Evolutionary conservation across 768 basidiomycete species (phyloP), one percentile per base, ranked within the genome.

Genomic region (Inosperma sp.): DNA sequence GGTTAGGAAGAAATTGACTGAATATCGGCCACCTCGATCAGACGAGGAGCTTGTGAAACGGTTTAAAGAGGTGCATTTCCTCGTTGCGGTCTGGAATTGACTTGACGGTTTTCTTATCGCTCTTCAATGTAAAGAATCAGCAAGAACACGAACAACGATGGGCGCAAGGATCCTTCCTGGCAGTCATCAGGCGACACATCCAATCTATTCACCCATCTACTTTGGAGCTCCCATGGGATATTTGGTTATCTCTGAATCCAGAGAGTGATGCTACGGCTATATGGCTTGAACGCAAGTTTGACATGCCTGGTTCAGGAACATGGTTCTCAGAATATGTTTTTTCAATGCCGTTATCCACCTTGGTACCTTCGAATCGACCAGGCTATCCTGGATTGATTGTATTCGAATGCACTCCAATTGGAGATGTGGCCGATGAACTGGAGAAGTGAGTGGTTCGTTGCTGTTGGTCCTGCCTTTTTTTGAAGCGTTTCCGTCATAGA

Each of bases 231-330:
- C 67, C 77, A 6, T 88, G 85, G 83, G 72, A 75, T 21, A 65
- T 81, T 31, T 89, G 87, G 88, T 61, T 90, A n/a, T 86, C 87
- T 3, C 72, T 80, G 58, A 88, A 89, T 59, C 78, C 80, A 10
- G 82, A 82, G 51, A 81, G 74, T 56, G 86, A 88, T 58, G 80
- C 78, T 16, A 89, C 87, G 7, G 86, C 86, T 3, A 87, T 88
- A 31, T 90, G 88, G 88, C 58, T 89, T 34, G 82, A 88, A 59
- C 74, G 75, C 56, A 91, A 91, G 65, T 88, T 90, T 53, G 74
- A 83, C 55, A 74, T 88, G 10, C 83, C 84, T 0, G 63, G 69
- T 5, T 83, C 83, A 3, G 86, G 86, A 2, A 53, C 67, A 31
- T 88, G 86, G 86, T 66, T 68, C 5, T 72, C 75, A 13, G 84